Percentiles rank a stretch among this genome's conserved stretches.
phyloP scores from a whole-genome alignment of 805 yeast genomes.

The Cyberlindnera xishuangbannaensis region DNA sequence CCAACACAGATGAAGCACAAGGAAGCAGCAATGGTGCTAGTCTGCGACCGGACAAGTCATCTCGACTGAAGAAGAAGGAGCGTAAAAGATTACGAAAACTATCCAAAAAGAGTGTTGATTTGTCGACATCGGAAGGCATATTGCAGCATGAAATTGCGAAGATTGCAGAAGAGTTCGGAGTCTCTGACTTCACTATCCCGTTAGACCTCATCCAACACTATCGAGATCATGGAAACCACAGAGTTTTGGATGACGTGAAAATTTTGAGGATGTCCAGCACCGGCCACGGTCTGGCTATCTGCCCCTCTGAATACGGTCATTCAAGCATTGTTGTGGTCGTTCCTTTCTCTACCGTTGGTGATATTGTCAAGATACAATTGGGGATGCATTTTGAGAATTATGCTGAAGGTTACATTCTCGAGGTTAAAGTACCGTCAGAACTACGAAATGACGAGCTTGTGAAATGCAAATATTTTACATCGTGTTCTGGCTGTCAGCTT shows the following conservation, averaged over 20 bases:
- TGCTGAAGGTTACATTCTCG: constrained; percentile 66
- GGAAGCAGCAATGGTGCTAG: no score
- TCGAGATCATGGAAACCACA: constrained; percentile 3
- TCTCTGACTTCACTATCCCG: neutral
- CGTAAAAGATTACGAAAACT: constrained; percentile 4
- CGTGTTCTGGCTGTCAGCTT: constrained; percentile 91
- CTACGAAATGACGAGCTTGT: constrained; percentile 50
- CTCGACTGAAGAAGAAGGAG: neutral
- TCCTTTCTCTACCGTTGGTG: constrained; percentile 87
- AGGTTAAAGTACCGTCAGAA: constrained; percentile 37
- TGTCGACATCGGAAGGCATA: constrained; percentile 7
- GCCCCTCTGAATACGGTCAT: constrained; percentile 49
- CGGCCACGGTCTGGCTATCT: constrained; percentile 79
- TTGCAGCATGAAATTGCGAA: constrained; percentile 6
- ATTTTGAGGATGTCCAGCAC: constrained; percentile 47
- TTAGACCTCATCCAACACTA: constrained; percentile 6
- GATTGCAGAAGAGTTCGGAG: neutral
- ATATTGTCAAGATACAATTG: constrained; percentile 58
- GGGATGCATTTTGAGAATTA: constrained; percentile 68
- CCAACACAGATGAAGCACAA: no score
- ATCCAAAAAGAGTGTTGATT: constrained; percentile 4
- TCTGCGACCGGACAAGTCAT: no score
- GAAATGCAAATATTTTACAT: constrained; percentile 69
- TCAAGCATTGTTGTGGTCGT: constrained; percentile 57
- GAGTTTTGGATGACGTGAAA: constrained; percentile 19